phyloP scores from a whole-genome alignment of 108 stramenopile genomes.

The Seminavis robusta region DNA sequence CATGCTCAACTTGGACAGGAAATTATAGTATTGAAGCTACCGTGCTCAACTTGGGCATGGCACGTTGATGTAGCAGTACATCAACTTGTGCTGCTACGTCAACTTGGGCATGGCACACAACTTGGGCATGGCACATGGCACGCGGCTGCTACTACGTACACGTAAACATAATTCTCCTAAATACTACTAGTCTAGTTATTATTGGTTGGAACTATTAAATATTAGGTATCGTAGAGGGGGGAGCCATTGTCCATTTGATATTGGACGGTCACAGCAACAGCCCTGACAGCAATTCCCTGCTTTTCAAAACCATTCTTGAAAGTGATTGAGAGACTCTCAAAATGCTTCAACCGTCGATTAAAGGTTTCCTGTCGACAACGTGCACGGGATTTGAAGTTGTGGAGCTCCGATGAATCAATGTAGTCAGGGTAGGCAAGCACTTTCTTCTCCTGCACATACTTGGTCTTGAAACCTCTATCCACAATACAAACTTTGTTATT shows the following conservation, averaged over 20 bases:
- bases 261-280: constrained; percentile 38
- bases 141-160: too few relatives aligned
- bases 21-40: too few relatives aligned
- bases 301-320: constrained; percentile 14
- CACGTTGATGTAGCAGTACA: too few relatives aligned
- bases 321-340: constrained; percentile 14
- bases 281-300: constrained; percentile 28
- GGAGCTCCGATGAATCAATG: background rate
- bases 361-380: constrained; percentile 33
- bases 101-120: too few relatives aligned
- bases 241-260: constrained; percentile 32
- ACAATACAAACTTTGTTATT: constrained; percentile 9
- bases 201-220: background rate
- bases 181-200: too few relatives aligned
- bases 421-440: constrained; percentile 6
- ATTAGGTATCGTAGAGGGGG: constrained; percentile 25
- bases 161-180: too few relatives aligned
- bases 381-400: constrained; percentile 15
- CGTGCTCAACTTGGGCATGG: too few relatives aligned
- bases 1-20: too few relatives aligned
- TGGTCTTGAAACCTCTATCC: constrained; percentile 14
- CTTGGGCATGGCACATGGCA: too few relatives aligned
- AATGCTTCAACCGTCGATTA: constrained; percentile 29
- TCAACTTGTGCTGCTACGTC: too few relatives aligned
- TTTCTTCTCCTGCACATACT: background rate